Conservation (phyloP, 148 eudicot genomes). For the Pharnaceum exiguum region DNA sequence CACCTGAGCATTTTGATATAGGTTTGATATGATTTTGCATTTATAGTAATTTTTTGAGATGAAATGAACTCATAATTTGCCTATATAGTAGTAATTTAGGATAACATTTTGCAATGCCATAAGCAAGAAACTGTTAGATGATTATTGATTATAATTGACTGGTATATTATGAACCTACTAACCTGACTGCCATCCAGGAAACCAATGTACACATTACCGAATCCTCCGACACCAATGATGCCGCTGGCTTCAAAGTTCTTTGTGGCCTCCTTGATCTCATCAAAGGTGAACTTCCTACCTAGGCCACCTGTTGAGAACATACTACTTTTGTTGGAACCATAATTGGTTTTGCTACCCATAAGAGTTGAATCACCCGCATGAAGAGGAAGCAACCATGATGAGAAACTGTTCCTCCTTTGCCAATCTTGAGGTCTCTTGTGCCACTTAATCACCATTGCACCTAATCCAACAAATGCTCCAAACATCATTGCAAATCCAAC, state of each 20-base stretch:
- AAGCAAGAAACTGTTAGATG: no score
- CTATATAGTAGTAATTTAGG: no score
- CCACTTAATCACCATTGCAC: constrained; percentile 90
- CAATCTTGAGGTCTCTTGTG: constrained; percentile 76
- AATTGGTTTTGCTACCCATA: constrained; percentile 40
- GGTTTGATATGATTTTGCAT: not conserved
- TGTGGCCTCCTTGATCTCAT: constrained; percentile 67
- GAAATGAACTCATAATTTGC: no score
- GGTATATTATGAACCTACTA: not conserved
- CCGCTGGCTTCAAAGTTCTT: constrained; percentile 55
- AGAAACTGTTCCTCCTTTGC: constrained; percentile 74
- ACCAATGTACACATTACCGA: constrained; percentile 77
- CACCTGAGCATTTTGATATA: constrained; percentile 23
- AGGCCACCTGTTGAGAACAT: constrained; percentile 56
- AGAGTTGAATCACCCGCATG: constrained; percentile 63
- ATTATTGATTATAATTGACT: no score
- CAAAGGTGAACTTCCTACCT: constrained; percentile 62
- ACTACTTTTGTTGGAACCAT: constrained; percentile 51
- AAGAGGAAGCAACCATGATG: constrained; percentile 82
- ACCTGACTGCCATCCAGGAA: constrained; percentile 61
- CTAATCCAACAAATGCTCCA: constrained; percentile 82
- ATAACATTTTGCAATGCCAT: no score
- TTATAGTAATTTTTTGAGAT: no score
- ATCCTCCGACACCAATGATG: constrained; percentile 82
- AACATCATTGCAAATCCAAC: constrained; percentile 96